phyloP scores from a whole-genome alignment of 208 protist species.

The Trypanosoma caninum region DNA sequence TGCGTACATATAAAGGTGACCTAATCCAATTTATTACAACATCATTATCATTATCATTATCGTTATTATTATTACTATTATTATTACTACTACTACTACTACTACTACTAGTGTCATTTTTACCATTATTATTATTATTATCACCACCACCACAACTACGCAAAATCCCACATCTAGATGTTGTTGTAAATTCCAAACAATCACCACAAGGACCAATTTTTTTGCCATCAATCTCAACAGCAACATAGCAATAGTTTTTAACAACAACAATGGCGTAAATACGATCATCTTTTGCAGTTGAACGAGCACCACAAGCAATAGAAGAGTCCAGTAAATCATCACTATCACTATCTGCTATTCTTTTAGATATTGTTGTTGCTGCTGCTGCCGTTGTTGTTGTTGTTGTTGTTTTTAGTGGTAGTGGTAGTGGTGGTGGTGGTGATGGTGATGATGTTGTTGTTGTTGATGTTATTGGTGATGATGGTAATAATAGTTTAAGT shows the following conservation, averaged over 20 bases:
- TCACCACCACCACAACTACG: conserved; percentile 16
- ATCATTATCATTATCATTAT: conserved; percentile 21
- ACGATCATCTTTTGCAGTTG: conserved; percentile 24
- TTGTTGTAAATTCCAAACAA: conserved; percentile 34
- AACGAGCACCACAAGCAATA: no score
- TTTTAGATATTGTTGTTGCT: no score
- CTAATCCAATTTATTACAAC: conserved; percentile 47
- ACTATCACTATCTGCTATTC: no score
- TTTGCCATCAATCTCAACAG: conserved; percentile 21
- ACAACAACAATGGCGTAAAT: conserved; percentile 36
- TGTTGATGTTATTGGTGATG: conserved; percentile 27
- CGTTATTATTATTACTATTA: conserved; percentile 10
- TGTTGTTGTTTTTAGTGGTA: no score
- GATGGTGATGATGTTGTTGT: conserved; percentile 18
- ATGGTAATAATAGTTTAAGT: background rate
- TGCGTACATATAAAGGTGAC: conserved; percentile 56
- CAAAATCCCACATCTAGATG: conserved; percentile 20
- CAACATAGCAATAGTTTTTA: conserved; percentile 49
- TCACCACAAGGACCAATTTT: conserved; percentile 38
- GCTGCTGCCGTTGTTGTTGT: no score
- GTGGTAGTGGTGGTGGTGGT: background rate
- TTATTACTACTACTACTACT: background rate
- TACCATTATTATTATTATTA: conserved; percentile 13
- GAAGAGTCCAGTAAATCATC: no score
- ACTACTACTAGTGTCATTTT: conserved; percentile 20